Evolutionary conservation across 73 alveolate genomes (phyloP).

Genomic region (Stentor roeselii): DNA sequence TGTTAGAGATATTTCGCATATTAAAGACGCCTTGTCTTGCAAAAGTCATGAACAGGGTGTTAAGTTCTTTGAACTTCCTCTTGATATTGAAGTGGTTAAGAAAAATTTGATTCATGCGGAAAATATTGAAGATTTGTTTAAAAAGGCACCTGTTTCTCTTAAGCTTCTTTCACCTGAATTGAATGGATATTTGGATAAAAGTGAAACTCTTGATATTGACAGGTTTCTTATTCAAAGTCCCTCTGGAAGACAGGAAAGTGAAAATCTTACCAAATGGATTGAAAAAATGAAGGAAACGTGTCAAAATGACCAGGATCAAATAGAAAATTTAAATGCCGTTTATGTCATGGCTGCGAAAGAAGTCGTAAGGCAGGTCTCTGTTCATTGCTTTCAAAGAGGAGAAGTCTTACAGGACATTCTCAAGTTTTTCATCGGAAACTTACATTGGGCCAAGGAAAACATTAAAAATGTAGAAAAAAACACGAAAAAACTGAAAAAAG

Average conservation of each 20-base stretch:
- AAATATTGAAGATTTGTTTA: no score
- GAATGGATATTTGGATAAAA: neutral
- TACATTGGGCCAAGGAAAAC: neutral
- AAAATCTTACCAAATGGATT: neutral
- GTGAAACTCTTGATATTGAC: neutral
- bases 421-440: neutral
- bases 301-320: neutral
- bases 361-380: constrained; percentile 8
- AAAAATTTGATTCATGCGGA: neutral
- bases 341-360: neutral
- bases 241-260: constrained; percentile 24
- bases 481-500: neutral
- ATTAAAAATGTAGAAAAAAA: neutral
- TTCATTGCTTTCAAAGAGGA: constrained; percentile 26
- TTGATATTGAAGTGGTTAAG: neutral
- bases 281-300: neutral
- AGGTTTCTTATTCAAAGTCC: neutral
- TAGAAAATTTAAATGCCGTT: neutral
- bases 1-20: neutral
- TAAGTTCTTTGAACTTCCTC: neutral
- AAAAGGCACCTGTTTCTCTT: neutral
- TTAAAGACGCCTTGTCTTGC: neutral
- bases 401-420: neutral
- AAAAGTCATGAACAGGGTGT: no score
- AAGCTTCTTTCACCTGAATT: neutral